A percentile compares a stretch with the other conserved stretches of the same genome.
Evolutionary conservation across 2,329 filamentous ascomycete genomes (phyloP).

Genomic region (Penicillium sp.): DNA sequence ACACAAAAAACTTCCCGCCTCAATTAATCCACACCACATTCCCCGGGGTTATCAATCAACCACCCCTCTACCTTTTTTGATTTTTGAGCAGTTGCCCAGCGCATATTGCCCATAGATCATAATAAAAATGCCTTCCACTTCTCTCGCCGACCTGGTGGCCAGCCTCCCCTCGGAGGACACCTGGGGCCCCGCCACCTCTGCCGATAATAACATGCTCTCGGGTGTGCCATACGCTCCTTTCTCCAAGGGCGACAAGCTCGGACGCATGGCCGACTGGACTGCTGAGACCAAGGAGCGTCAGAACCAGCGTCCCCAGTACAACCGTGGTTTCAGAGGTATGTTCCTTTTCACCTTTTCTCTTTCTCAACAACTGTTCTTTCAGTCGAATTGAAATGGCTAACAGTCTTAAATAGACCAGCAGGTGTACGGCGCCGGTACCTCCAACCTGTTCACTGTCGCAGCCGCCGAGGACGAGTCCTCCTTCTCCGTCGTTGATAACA

Average conservation of each 20-base stretch:
- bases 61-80: slow-evolving; percentile 16
- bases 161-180: slow-evolving; percentile 71
- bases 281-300: slow-evolving; percentile 73
- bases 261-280: slow-evolving; percentile 99
- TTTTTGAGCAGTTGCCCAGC: slow-evolving; percentile 12
- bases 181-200: slow-evolving; percentile 83
- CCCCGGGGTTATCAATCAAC: slow-evolving; percentile 13
- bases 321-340: slow-evolving; percentile 86
- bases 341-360: slow-evolving; percentile 3
- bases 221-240: slow-evolving; percentile 97
- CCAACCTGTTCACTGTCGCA: slow-evolving; percentile 84
- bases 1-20: slow-evolving; percentile 29
- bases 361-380: background rate
- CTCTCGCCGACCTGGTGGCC: slow-evolving; percentile 65
- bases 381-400: slow-evolving; percentile 9
- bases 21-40: slow-evolving; percentile 26
- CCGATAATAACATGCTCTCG: slow-evolving; percentile 85
- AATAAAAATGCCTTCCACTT: slow-evolving; percentile 51
- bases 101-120: slow-evolving; percentile 14
- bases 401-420: slow-evolving; percentile 69
- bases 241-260: slow-evolving; percentile 97
- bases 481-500: slow-evolving; percentile 97
- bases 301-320: slow-evolving; percentile 81
- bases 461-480: slow-evolving; percentile 92
- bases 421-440: slow-evolving; percentile 88